Conservation (phyloP, 495 filamentous ascomycete genomes). For the Penicillium cosmopolitanum region DNA sequence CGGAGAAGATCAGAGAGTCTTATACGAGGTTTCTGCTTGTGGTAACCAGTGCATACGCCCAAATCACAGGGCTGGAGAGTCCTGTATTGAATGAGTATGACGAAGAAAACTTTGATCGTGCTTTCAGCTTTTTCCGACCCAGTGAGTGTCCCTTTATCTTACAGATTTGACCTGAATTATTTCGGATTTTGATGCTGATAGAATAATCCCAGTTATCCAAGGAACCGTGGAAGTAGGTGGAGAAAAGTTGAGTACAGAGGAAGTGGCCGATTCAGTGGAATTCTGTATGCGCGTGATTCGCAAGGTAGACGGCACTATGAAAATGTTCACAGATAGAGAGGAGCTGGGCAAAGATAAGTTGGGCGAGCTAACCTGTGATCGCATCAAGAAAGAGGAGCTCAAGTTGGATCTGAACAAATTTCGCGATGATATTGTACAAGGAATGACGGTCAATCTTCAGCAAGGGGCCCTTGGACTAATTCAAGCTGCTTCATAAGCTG, state of each 20-base stretch:
- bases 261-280: background rate
- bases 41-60: conserved; percentile 46
- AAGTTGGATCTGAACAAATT: conserved; percentile 6
- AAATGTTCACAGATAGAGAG: background rate
- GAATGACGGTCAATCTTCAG: conserved; percentile 5
- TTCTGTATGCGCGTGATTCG: conserved; percentile 3
- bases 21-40: conserved; percentile 57
- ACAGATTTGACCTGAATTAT: background rate
- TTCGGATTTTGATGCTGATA: background rate
- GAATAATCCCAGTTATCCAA: background rate
- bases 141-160: conserved; percentile 28
- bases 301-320: conserved; percentile 7
- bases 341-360: background rate
- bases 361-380: background rate
- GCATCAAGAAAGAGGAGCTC: conserved; percentile 6
- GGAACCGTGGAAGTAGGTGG: conserved; percentile 1
- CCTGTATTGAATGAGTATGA: conserved; percentile 41
- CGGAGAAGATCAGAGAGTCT: conserved; percentile 44
- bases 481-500: background rate
- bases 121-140: conserved; percentile 48
- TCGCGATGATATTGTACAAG: background rate
- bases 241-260: conserved; percentile 1
- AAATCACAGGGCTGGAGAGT: conserved; percentile 43
- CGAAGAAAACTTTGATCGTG: conserved; percentile 49
- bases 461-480: conserved; percentile 1